phyloP scores from a whole-genome alignment of 2,329 filamentous ascomycete species.

The Penicillium sp. region DNA sequence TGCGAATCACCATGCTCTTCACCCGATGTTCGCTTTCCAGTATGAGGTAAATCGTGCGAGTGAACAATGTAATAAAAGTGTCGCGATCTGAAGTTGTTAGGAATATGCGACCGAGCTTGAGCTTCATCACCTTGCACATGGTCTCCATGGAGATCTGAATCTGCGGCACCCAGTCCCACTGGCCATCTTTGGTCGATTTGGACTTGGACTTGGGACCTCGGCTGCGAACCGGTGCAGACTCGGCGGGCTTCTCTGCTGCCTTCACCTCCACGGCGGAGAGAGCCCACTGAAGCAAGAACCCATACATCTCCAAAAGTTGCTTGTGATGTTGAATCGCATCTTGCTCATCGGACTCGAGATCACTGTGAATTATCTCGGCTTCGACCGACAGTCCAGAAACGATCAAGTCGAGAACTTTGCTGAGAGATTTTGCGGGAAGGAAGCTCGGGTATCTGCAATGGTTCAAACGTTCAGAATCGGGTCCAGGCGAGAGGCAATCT shows the following conservation, averaged over 20 bases:
- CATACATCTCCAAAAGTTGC: constrained; percentile 85
- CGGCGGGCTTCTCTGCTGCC: constrained; percentile 78
- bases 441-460: constrained; percentile 71
- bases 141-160: constrained; percentile 81
- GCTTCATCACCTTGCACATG: constrained; percentile 92
- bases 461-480: constrained; percentile 58
- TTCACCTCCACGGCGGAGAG: constrained; percentile 92
- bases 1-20: constrained; percentile 81
- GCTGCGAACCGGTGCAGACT: constrained; percentile 63
- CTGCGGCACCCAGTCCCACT: constrained; percentile 84
- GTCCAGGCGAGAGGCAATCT: constrained; percentile 35
- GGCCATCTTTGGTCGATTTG: constrained; percentile 64
- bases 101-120: constrained; percentile 90
- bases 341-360: constrained; percentile 88
- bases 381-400: constrained; percentile 80
- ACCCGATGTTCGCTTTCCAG: constrained; percentile 89
- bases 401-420: constrained; percentile 87
- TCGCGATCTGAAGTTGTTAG: constrained; percentile 93
- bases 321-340: constrained; percentile 83
- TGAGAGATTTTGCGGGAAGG: constrained; percentile 73
- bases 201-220: constrained; percentile 72
- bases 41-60: constrained; percentile 85
- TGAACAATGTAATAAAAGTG: constrained; percentile 87
- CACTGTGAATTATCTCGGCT: constrained; percentile 75
- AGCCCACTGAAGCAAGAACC: constrained; percentile 90